Evolutionary conservation across 2,329 filamentous ascomycete genomes (phyloP), one percentile per base, ranked within the genome.

Genomic region (Akanthomyces dipterigenus): DNA sequence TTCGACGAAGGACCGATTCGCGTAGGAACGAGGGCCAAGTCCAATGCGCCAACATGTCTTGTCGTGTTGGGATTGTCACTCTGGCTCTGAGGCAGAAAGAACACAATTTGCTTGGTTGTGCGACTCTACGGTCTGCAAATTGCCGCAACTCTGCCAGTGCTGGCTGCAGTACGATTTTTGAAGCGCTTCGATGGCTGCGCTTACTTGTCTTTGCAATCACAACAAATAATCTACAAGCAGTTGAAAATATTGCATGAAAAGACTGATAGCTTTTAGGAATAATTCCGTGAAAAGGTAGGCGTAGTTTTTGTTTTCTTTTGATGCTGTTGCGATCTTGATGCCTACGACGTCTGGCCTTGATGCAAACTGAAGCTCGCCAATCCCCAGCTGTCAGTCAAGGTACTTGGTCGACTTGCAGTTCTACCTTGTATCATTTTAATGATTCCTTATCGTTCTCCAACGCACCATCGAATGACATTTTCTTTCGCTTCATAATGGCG

Each of bases 301-400:
- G 56, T n/a, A 65, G 61, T 14, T 58, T 62, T 5, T 62, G 55
- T 34, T 63, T 55, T 16, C 64, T 54, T 4, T 31, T 20, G 1
- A 67, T 55, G n/a, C 57, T 62, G n/a, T 67, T 63, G 22, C 65
- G 2, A 57, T 64, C 8, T 43, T 54, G 11, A 67, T 64, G 28
- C 64, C 65, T 63, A 67, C 0, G 38, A 59, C 63, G 66, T 65
- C 65, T 67, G 36, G 42, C 34, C 12, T 14, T 58, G 43, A 9
- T 8, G 11, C 7, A 34, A 34, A 9, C 31, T 34, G 31, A 34
- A 6, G 31, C 7, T 9, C 2, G 31, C 8, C 2, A 4, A 6
- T 34, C 7, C 8, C 2, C 31, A 34, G 8, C 31, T 34, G 3
- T 34, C 8, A 6, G 3, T 22, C 61, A 7, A 36, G 22, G 5